These are phyloP conservation scores for Solanum arcanum DNA, from an alignment of 257 asterid species.

Conservation along the genomic window DNA sequence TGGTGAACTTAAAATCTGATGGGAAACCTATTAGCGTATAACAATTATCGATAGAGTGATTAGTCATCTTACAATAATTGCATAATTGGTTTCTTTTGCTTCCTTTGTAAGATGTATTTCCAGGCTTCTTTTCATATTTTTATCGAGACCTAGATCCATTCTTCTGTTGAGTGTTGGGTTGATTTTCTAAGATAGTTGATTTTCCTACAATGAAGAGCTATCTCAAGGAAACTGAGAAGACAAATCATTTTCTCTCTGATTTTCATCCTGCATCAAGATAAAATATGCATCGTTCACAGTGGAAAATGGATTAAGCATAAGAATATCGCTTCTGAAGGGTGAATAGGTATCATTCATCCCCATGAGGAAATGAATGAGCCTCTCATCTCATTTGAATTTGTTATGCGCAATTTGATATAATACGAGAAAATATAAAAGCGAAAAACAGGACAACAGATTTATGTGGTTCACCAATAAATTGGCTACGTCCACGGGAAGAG, in stretches of 20 bases:
- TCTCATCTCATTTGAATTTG: neutral
- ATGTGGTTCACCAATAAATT: no score
- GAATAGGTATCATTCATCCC: neutral
- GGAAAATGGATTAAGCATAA: neutral
- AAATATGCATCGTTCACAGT: neutral
- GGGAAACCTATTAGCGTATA: neutral
- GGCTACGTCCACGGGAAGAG: no score
- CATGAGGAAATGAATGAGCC: neutral
- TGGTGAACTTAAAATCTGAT: neutral
- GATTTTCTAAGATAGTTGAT: neutral
- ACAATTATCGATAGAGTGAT: neutral
- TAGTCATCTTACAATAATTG: neutral
- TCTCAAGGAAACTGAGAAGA: neutral
- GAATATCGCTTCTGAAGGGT: neutral
- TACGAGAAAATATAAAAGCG: no score
- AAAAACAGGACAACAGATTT: no score
- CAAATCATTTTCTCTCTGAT: neutral
- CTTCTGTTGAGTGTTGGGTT: neutral
- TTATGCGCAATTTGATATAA: no score
- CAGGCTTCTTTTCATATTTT: neutral
- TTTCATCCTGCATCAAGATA: neutral
- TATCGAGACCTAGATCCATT: neutral
- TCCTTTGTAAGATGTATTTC: neutral
- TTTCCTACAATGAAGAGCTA: neutral
- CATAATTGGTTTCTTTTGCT: neutral